Base-by-base conservation (phyloP, 2,329 filamentous ascomycete genomes). In the Beauveria caledonica region DNA sequence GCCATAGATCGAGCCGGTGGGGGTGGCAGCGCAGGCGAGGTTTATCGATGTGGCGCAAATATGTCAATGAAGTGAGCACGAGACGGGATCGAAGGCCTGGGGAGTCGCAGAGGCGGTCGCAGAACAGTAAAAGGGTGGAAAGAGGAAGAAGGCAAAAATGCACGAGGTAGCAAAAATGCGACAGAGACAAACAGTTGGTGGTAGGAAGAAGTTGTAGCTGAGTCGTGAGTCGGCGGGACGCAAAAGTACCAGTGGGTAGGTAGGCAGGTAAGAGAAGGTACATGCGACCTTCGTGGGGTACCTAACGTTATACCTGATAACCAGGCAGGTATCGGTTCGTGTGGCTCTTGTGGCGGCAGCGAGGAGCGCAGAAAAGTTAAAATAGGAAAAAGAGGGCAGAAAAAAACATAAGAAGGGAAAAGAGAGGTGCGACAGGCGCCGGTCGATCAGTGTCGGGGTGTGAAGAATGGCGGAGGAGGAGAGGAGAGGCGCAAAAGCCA, bases 161-260 rank as follows among this genome's bases (percentile, higher is more conserved):
- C 19, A 39, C 49, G 42, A 21, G 36, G 5, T 29, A 55, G 21
- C 23, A 33, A 44, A 50, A 46, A 29, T 36, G 25, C 17, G 49
- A 52, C 27, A 46, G n/a, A 46, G 49, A 33, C 19, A 33, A 50
- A 44, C 19, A 46, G 54, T 57, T 57, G 44, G 57, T 59, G 52
- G 57, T 27, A 59, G 49, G 49, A 59, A 27, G 25, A 39, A 53
- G 25, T 36, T 52, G 57, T n/a, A 53, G 49, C 57, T 53, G 57
- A 53, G 48, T 59, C 57, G 57, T 42, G 57, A 59, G 57, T 46
- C 57, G 33, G 57, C 49, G 48, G 48, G 39, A 59, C 39, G 57
- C 48, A 59, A 59, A 59, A 59, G 57, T 59, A 53, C 57, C 49
- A 25, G 57, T 23, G 39, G 39, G 42, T 45, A 23, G 25, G 23